Conservation (phyloP, 192 early-diverging fungal species). For the Chytriomyces sp. region DNA sequence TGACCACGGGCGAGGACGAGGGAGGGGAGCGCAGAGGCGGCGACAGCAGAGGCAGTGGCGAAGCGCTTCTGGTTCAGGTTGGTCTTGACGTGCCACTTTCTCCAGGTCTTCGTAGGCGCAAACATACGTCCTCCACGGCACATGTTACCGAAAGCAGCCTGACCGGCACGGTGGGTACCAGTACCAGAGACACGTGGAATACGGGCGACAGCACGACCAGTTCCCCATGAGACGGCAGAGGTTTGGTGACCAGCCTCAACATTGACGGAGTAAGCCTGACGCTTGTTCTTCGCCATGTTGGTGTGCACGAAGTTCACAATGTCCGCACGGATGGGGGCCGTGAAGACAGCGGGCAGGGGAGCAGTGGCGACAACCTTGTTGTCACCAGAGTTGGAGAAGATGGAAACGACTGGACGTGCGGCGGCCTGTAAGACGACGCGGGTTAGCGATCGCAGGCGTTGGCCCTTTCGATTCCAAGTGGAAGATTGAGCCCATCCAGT, state of each 20-base stretch:
- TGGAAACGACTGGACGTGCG: constrained; percentile 86
- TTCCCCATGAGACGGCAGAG: constrained; percentile 62
- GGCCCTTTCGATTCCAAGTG: too few relatives aligned
- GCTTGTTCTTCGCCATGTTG: constrained; percentile 98
- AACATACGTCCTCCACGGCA: constrained; percentile 99
- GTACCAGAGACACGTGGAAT: constrained; percentile 96
- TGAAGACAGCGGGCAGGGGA: constrained; percentile 89
- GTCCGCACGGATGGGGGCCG: constrained; percentile 94
- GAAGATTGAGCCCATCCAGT: too few relatives aligned
- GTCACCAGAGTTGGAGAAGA: constrained; percentile 81
- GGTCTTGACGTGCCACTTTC: constrained; percentile 99
- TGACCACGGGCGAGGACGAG: constrained; percentile 97
- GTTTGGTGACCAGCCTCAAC: constrained; percentile 98
- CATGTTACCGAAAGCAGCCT: constrained; percentile 99
- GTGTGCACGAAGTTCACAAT: constrained; percentile 95
- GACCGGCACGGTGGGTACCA: constrained; percentile 96
- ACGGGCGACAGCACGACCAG: constrained; percentile 97
- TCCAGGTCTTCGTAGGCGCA: constrained; percentile 97
- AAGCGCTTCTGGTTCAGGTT: constrained; percentile 98
- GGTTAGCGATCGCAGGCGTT: too few relatives aligned
- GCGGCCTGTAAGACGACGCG: too few relatives aligned
- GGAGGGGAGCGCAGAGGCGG: constrained; percentile 86
- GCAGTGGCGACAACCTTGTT: constrained; percentile 66
- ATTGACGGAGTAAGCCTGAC: constrained; percentile 94
- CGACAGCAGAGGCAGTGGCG: constrained; percentile 94